Conservation (phyloP, 495 filamentous ascomycete genomes). For the Jackrogersella multiformis region DNA sequence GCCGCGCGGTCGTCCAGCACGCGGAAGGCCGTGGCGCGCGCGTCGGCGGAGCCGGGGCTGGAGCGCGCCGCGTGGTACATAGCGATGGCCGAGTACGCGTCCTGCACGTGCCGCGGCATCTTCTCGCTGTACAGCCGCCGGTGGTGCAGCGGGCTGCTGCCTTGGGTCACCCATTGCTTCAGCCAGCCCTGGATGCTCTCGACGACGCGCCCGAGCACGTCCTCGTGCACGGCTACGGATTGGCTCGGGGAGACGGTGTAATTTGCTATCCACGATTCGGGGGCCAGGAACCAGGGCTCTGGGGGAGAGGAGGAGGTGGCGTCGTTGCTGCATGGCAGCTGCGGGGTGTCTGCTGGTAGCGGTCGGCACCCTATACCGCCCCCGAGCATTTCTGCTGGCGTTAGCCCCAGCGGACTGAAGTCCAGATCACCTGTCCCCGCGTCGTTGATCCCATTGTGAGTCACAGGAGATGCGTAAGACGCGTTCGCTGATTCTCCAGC, state of each 20-base stretch:
- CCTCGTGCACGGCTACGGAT: not conserved
- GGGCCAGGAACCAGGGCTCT: slow-evolving; percentile 34
- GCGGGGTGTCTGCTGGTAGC: not conserved
- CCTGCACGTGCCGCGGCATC: slow-evolving; percentile 41
- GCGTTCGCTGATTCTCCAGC: no score
- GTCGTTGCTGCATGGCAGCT: not conserved
- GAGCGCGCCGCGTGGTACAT: slow-evolving; percentile 24
- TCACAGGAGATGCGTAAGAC: not conserved
- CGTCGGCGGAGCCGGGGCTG: not conserved
- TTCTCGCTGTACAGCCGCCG: slow-evolving; percentile 26
- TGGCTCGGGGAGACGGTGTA: slow-evolving; percentile 4
- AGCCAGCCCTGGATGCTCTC: slow-evolving; percentile 31
- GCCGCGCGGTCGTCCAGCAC: slow-evolving; percentile 39
- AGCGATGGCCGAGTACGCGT: slow-evolving; percentile 36
- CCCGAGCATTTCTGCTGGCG: slow-evolving; percentile 6
- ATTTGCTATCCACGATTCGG: slow-evolving; percentile 35
- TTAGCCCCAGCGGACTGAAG: slow-evolving; percentile 12
- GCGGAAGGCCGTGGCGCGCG: slow-evolving; percentile 16
- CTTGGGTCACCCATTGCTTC: slow-evolving; percentile 40
- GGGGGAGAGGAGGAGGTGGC: not conserved
- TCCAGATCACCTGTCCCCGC: not conserved
- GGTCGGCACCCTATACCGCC: not conserved
- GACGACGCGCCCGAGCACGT: slow-evolving; percentile 30
- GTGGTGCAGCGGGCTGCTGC: slow-evolving; percentile 38
- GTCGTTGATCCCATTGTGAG: not conserved